Evolutionary conservation across 2,329 filamentous ascomycete species (phyloP), one percentile per base, ranked within the genome.

Genomic region (Chrysosphaeria jannelii): DNA sequence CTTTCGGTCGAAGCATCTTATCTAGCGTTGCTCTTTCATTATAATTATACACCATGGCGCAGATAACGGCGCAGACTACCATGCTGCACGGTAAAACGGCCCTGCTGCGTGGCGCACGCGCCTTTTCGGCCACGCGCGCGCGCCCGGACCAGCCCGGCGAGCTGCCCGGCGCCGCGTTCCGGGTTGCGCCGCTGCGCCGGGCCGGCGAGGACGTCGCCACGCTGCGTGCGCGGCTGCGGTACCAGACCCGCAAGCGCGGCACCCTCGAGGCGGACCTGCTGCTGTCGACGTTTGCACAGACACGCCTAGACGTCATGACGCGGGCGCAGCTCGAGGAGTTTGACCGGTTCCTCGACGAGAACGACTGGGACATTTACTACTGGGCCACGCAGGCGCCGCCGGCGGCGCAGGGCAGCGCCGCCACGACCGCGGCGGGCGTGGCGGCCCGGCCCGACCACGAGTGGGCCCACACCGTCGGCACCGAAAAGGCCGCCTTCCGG

Each of bases 311-410:
- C 20, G 50, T 48, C 29, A 89, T 97, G 74, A 60, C 58, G 2
- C 44, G 51, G 5, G 45, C 53, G 23, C 71, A 88, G 39, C 64
- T 93, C 35, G 46, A 59, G 35, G 62, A 89, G 45, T 93, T 85
- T 50, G 81, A 93, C 43, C 51, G 57, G 14, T 88, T 97, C 51
- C 64, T 97, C 27, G 85, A 97, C 45, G 85, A 97, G 49, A 97
- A 97, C 46, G 85, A 97, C 50, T 97, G 85, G 85, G 85, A 97
- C 43, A 91, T 97, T 30, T 97, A 97, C 55, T 97, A 97, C 56
- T 97, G 85, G 85, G 76, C 74, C 4, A 97, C 85, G 10, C 85
- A 97, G 45, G 23, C 11, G 13, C 13, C 19, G 19, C 5, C 14
- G 8, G 21, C 18, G 26, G 1, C 10, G 7, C 10, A 10, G 9